Base-by-base conservation (phyloP, 345 rosid genomes). In the Cardamine chenopodiifolia region DNA sequence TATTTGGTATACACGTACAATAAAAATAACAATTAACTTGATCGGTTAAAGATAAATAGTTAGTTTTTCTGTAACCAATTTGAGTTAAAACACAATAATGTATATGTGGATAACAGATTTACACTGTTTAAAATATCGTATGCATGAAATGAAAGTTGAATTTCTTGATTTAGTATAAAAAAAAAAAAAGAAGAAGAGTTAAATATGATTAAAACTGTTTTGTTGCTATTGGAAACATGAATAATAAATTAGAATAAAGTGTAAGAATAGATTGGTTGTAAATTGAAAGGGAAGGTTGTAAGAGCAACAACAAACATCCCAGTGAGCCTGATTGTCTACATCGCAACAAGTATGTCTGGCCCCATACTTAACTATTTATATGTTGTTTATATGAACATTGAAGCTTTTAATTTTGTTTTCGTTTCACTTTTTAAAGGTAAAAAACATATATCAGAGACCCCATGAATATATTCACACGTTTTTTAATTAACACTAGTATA, bases 251-350 rank as follows among this genome's bases (percentile, higher is more conserved):
- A 29, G 62, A 39, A 49, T 58, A 66, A 66, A 58, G 67, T 48
- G 78, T 18, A 39, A 47, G 6, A 20, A 74, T 32, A 34, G 39
- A 42, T 34, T 37, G 56, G 61, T 68, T 53, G 34, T 61, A 44
- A 67, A 67, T 37, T 67, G 74, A 75, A 68, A 75, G 63, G 13
- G 79, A 52, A 60, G 26, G 40, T 42, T 68, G 79, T 53, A 53
- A 76, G 39, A 61, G 57, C 62, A 68, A 75, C 79, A 75, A 67
- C 69, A 60, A 76, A 61, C 79, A 76, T 73, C 68, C 58, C 32
- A 37, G 15, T 49, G 73, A 35, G 58, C 32, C 31, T 56, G 57
- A 56, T n/a, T 73, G 78, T 74, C 71, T 73, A 13, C 37, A 65
- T 75, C 18, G 31, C 66, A 66, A 74, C 60, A 69, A 66, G 23